Percentiles rank a stretch among this genome's conserved stretches.
phyloP scores from a whole-genome alignment of 208 protist species.

The Crithidia fasciculata region DNA sequence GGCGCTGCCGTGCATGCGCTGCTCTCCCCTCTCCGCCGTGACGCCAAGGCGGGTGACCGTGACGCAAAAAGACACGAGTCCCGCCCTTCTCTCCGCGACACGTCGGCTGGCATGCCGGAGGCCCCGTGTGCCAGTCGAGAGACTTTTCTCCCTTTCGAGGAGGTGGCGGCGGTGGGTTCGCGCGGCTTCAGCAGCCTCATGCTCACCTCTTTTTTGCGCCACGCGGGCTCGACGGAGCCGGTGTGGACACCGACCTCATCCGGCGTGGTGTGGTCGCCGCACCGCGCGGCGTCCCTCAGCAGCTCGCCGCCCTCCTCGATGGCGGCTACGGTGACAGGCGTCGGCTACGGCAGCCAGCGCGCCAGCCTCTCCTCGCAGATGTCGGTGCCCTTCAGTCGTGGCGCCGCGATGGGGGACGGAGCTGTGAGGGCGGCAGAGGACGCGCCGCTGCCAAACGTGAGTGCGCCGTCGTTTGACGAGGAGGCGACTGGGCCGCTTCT shows the following conservation, averaged over 20 bases:
- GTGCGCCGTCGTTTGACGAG: neutral
- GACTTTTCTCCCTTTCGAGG: constrained; percentile 26
- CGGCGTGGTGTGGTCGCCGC: constrained; percentile 13
- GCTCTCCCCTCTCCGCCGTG: constrained; percentile 2
- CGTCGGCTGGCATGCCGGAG: neutral
- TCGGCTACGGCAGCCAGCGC: neutral
- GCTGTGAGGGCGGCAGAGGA: neutral
- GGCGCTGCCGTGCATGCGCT: neutral
- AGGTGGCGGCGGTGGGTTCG: neutral
- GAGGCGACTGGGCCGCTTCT: neutral
- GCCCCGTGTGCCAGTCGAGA: neutral
- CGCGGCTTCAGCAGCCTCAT: constrained; percentile 34
- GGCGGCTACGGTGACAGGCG: constrained; percentile 14
- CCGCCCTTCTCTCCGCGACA: neutral
- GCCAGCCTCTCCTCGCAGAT: constrained; percentile 6
- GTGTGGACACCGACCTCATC: constrained; percentile 11
- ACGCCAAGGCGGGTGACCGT: neutral
- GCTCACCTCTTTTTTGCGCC: constrained; percentile 21
- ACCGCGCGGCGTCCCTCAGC: neutral
- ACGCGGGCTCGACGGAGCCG: constrained; percentile 14
- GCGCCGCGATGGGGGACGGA: too few species aligned
- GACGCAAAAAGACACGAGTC: too few species aligned
- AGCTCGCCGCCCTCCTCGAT: constrained; percentile 19
- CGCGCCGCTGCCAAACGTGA: neutral
- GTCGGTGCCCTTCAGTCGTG: neutral